A percentile compares a stretch with the other conserved stretches of the same genome.
Conservation (phyloP, 768 basidiomycete species). For the Mycena sanguinolenta region DNA sequence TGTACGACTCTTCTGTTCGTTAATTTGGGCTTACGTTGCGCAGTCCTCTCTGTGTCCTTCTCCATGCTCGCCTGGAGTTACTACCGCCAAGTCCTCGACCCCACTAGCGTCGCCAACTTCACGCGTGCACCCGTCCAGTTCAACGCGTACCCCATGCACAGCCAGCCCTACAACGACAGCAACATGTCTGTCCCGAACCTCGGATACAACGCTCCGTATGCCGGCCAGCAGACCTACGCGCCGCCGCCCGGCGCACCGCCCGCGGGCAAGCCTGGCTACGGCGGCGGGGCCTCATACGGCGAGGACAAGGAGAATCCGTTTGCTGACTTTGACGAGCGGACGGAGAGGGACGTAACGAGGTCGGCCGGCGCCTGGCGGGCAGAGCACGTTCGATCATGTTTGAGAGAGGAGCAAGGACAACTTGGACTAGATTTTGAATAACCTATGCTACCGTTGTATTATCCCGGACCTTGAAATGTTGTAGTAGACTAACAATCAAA, state of each 20-base stretch:
- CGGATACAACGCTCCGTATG: constrained; percentile 38
- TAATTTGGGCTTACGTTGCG: neutral
- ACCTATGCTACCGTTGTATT: neutral
- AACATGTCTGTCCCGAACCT: constrained; percentile 52
- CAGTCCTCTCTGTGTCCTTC: constrained; percentile 74
- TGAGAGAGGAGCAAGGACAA: neutral
- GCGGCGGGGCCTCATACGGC: constrained; percentile 39
- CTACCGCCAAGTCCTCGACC: constrained; percentile 82
- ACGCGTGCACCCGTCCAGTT: constrained; percentile 60
- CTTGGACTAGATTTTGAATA: neutral
- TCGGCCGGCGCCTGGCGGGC: constrained; percentile 51
- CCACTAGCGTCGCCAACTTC: constrained; percentile 67
- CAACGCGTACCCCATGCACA: constrained; percentile 57
- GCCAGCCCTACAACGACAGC: constrained; percentile 72
- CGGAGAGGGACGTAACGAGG: constrained; percentile 62
- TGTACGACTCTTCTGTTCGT: constrained; percentile 41
- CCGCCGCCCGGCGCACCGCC: constrained; percentile 69
- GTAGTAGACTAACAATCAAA: neutral
- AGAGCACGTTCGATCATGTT: constrained; percentile 40
- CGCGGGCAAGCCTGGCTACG: constrained; percentile 40
- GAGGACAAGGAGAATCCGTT: constrained; percentile 68
- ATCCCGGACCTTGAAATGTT: neutral
- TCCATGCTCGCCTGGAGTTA: constrained; percentile 76
- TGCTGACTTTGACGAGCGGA: constrained; percentile 59
- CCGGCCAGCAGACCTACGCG: constrained; percentile 55